Base-by-base conservation (phyloP, 2,329 filamentous ascomycete species). In the Aspergillus nomiae region DNA sequence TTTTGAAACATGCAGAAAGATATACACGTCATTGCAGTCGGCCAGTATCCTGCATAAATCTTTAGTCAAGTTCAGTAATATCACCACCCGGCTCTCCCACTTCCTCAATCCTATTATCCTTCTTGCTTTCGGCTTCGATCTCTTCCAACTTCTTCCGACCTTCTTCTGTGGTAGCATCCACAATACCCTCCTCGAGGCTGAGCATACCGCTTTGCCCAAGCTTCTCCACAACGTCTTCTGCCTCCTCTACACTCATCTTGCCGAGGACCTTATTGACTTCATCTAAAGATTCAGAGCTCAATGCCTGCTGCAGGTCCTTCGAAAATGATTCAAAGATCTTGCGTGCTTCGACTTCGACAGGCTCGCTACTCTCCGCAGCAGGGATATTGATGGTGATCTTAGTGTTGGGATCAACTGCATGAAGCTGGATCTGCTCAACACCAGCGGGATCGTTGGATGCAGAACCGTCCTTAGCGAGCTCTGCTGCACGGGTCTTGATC, bases 401-500 rank as follows among this genome's bases (percentile, higher is more conserved):
- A 3, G 94, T 97, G 55, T 90, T 91, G 0, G 94, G 94, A 77
- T 97, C 93, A 12, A 99, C 94, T 16, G 95, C 94, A 76, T 99
- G 95, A 54, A 99, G 85, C 79, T 99, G 96, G 70, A 99, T 99
- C 78, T 97, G 94, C 81, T 99, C 95, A 11, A 96, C 90, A 24
- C 90, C 92, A 28, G 84, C 87, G 2, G 80, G 79, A 9, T 82
- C 82, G 51, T 78, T 77, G 24, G 82, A 83, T 7, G 81, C 83
- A 51, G 84, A 80, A 62, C 83, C 79, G 69, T 90, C 84, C 66
- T 86, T 86, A 46, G 82, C 83, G 67, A 97, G 90, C 77, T 96
- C 92, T 8, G 85, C 84, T 1, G 91, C 89, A 55, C 95, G 88
- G 30, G 84, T 89, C 72, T 88, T 89, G 77, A 99, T 98, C 59